These are phyloP conservation scores for Conringia planisiliqua DNA, from an alignment of 345 rosid species.

Conservation along the genomic window DNA sequence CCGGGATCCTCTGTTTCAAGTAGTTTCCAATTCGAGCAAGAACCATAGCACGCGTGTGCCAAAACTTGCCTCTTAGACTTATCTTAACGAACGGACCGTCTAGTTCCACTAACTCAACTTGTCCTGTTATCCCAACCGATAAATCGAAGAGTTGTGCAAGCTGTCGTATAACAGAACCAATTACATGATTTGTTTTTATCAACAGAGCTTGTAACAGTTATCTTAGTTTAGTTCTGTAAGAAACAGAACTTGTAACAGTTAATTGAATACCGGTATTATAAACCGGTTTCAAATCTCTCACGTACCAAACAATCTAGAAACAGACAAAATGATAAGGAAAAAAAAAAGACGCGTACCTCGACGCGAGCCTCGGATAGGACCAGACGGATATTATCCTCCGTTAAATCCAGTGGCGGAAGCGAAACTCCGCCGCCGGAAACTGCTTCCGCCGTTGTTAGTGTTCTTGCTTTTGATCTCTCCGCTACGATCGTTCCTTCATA, in stretches of 20 bases:
- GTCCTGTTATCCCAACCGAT: slow-evolving; percentile 82
- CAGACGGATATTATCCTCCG: slow-evolving; percentile 69
- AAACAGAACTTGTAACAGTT: background rate
- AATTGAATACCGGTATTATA: background rate
- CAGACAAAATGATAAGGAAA: background rate
- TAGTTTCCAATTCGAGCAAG: slow-evolving; percentile 83
- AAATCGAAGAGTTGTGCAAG: slow-evolving; percentile 74
- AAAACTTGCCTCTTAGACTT: slow-evolving; percentile 76
- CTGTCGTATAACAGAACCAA: slow-evolving; percentile 43
- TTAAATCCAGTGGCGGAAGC: slow-evolving; percentile 71
- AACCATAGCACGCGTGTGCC: slow-evolving; percentile 81
- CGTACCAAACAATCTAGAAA: slow-evolving; percentile 7
- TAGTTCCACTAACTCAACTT: slow-evolving; percentile 72
- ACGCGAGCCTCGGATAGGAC: slow-evolving; percentile 68
- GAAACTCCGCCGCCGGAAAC: slow-evolving; percentile 53
- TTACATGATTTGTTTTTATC: no score
- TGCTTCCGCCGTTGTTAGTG: slow-evolving; percentile 25
- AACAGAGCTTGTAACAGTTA: no score
- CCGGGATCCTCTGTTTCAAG: slow-evolving; percentile 94
- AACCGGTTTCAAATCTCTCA: slow-evolving; percentile 2
- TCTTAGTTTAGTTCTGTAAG: no score
- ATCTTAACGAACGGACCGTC: slow-evolving; percentile 94
- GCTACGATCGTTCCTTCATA: background rate
- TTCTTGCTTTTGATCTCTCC: slow-evolving; percentile 10
- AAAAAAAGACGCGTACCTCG: slow-evolving; percentile 45